Evolutionary conservation across 768 basidiomycete species (phyloP), one percentile per base, ranked within the genome.

Genomic region (Panaeolus cyanescens): DNA sequence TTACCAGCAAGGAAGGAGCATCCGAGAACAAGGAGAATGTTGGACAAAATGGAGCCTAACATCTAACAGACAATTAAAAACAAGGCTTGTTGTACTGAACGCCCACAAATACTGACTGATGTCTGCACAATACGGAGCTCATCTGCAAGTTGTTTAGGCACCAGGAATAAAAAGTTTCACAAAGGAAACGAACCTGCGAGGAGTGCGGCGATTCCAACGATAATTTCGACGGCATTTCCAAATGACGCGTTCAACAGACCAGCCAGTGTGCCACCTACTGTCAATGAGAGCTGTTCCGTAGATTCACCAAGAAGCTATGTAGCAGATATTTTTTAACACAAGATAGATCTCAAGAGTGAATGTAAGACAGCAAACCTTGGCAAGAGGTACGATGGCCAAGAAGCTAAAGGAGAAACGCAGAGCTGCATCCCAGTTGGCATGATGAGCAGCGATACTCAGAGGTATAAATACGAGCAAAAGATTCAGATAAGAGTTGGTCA

Each of bases 81-180:
- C 54, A 25, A 55, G 40, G 20, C 54, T 15, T 36, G 40, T 17
- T 25, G 12, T 31, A n/a, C 15, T 2, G 19, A 20, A 15, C 7
- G 37, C 19, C 32, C 15, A 19, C 22, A n/a, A n/a, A 13, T 28
- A 65, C 85, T 62, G 61, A 92, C 91, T 34, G 94, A 95, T 30
- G 93, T 95, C 74, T 97, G 94, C 2, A 97, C 95, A 68, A 97
- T 91, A 33, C 91, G 87, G 17, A 95, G 80, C 74, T 97, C 83
- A 59, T 85, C 92, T 90, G 67, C 28, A 22, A 3, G 13, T 4
- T 12, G 30, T 28, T 50, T 50, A 50, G 45, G n/a, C n/a, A n/a
- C n/a, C 10, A 28, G 59, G 17, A 34, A 19, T 55, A 34, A 33
- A 28, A 54, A 12, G 22, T 36, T 15, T 20, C 19, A 7, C 19